Percentiles rank a stretch among this genome's conserved stretches.
Conservation (phyloP, 2,329 filamentous ascomycete species). For the Dactylellina haptotyla region DNA sequence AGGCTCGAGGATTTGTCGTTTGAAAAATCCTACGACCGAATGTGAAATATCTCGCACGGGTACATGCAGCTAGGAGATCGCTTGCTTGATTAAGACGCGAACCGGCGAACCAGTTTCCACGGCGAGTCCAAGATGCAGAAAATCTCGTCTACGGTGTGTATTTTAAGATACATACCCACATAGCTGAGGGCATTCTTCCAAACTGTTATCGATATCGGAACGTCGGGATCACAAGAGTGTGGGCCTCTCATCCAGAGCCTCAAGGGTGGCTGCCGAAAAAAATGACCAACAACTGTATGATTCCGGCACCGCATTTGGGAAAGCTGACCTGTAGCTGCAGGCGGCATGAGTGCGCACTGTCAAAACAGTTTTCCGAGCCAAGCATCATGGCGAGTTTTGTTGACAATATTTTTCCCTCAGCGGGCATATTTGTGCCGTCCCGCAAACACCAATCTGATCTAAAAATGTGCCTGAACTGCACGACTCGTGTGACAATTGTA, state of each 20-base stretch:
- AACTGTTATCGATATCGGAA: constrained; percentile 11
- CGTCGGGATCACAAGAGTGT: not conserved
- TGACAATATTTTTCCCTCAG: too few relatives aligned
- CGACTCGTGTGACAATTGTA: too few relatives aligned
- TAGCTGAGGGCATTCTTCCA: not conserved
- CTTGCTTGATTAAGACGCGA: not conserved
- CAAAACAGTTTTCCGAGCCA: too few relatives aligned
- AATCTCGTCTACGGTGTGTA: not conserved
- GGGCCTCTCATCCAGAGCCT: not conserved
- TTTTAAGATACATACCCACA: not conserved
- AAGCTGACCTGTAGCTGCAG: too few relatives aligned
- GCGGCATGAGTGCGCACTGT: too few relatives aligned
- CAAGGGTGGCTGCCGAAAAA: not conserved
- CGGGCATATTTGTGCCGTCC: too few relatives aligned
- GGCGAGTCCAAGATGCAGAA: not conserved
- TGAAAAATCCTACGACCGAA: not conserved
- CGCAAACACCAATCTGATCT: too few relatives aligned
- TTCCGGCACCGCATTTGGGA: not conserved
- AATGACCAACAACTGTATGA: not conserved
- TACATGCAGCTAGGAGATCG: not conserved
- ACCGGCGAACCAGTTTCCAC: too few relatives aligned
- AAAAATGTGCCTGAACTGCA: too few relatives aligned
- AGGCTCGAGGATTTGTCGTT: too few relatives aligned
- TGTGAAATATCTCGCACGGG: not conserved
- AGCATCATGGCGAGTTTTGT: too few relatives aligned